Percentiles rank a stretch among this genome's conserved stretches.
Conservation (phyloP, 1,284 basidiomycete genomes). For the Pseudomicrostroma phylloplanum region DNA sequence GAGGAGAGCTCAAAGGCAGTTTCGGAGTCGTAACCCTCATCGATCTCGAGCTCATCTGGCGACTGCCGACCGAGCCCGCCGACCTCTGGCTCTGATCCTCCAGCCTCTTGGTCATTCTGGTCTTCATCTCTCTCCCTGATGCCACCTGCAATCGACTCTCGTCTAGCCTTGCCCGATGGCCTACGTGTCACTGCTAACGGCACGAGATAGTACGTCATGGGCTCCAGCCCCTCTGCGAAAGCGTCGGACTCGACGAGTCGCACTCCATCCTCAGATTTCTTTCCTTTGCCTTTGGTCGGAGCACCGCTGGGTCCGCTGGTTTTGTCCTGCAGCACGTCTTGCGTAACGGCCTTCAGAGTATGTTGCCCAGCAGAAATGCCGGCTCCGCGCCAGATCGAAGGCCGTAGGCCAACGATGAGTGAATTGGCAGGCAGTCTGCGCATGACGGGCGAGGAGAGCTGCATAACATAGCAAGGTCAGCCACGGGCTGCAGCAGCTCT, state of each 20-base stretch:
- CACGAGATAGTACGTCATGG: neutral
- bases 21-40: constrained; percentile 2
- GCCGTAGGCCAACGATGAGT: neutral
- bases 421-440: neutral
- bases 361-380: neutral
- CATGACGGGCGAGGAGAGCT: neutral
- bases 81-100: neutral
- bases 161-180: neutral
- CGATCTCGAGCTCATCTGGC: neutral
- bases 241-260: neutral
- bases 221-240: neutral
- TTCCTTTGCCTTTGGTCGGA: neutral
- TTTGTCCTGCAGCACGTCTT: neutral
- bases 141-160: neutral
- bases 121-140: neutral
- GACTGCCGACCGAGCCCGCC: neutral
- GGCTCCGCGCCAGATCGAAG: neutral
- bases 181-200: neutral
- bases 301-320: neutral
- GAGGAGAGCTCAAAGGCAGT: neutral
- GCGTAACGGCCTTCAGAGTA: neutral
- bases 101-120: neutral
- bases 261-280: neutral
- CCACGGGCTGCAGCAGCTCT: neutral
- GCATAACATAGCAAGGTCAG: neutral